Base-by-base conservation (phyloP, 2,329 filamentous ascomycete genomes). In the Aspergillus piperis region DNA sequence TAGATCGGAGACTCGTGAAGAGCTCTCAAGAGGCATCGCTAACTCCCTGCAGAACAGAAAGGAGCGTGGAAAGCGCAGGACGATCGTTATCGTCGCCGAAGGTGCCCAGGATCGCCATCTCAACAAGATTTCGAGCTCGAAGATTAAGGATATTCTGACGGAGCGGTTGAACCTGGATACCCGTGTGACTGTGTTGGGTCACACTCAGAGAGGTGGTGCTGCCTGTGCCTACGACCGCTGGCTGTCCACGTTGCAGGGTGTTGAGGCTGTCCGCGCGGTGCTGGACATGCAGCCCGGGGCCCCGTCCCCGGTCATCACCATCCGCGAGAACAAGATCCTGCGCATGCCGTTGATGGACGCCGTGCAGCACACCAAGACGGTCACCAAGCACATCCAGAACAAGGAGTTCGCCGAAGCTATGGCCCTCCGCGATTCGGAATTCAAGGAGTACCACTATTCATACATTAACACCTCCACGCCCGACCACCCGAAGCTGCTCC, bases 291-390 rank as follows among this genome's bases (percentile, higher is more conserved):
- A 88, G 0, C 92, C 95, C 8, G 90, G 95, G 47, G 94, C 91
- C 0, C 91, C 92, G 58, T 96, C 92, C 52, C 94, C 92, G 60
- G 93, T 99, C 72, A 98, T 99, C 73, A 93, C 92, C 68, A 93
- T 99, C 68, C 93, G 89, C 65, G 95, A 99, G 82, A 98, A 98
- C 84, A 96, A 99, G 81, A 98, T 99, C 73, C 88, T 92, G 65
- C 87, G 93, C 58, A 92, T 93, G 69, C 90, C 92, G 19, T 82
- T 99, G 25, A 90, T 98, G 81, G 86, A 96, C 73, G 93, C 95
- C 1, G 95, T 99, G 10, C 81, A 86, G 50, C 86, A 92, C 71
- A 99, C 95, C 27, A 89, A 97, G 75, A 85, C 90, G 58, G 91
- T 98, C 0, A 86, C 92, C 13, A 85, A 86, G 66, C 90, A 91